These are phyloP conservation scores for Clonostachys chloroleuca DNA, from an alignment of 2,329 filamentous ascomycete species.

Conservation along the genomic window DNA sequence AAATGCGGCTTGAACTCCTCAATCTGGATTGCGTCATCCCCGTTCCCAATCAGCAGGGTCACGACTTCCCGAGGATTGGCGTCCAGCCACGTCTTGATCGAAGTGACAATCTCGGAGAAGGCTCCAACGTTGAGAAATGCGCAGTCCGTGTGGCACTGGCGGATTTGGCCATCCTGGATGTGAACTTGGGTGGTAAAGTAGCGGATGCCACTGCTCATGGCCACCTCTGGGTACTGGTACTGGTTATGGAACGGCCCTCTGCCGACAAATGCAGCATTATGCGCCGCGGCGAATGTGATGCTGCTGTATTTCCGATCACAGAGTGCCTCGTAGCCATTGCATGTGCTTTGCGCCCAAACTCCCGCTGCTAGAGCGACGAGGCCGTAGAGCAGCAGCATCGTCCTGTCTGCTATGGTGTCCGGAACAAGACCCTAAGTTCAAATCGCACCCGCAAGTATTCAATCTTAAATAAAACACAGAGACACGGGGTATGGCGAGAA, in stretches of 20 bases:
- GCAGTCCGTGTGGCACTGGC: constrained; percentile 59
- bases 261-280: constrained; percentile 58
- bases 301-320: constrained; percentile 50
- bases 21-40: constrained; percentile 42
- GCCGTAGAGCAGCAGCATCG: too few species aligned
- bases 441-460: too few species aligned
- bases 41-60: constrained; percentile 54
- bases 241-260: constrained; percentile 48
- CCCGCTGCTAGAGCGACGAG: too few species aligned
- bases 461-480: too few species aligned
- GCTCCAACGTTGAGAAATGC: constrained; percentile 48
- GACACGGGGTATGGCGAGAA: too few species aligned
- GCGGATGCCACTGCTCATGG: constrained; percentile 54
- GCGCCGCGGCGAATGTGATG: constrained; percentile 51
- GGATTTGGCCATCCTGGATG: constrained; percentile 37
- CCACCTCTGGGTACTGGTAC: constrained; percentile 46
- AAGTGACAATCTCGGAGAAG: constrained; percentile 43
- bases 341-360: constrained; percentile 13
- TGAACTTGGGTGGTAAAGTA: constrained; percentile 59
- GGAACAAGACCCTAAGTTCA: too few species aligned
- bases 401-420: too few species aligned
- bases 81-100: constrained; percentile 55
- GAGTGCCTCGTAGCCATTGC: constrained; percentile 47
- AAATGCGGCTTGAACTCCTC: constrained; percentile 46
- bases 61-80: constrained; percentile 51